Percentiles rank a stretch among this genome's conserved stretches.
phyloP scores from a whole-genome alignment of 768 basidiomycete genomes.

The Mycena galericulata region DNA sequence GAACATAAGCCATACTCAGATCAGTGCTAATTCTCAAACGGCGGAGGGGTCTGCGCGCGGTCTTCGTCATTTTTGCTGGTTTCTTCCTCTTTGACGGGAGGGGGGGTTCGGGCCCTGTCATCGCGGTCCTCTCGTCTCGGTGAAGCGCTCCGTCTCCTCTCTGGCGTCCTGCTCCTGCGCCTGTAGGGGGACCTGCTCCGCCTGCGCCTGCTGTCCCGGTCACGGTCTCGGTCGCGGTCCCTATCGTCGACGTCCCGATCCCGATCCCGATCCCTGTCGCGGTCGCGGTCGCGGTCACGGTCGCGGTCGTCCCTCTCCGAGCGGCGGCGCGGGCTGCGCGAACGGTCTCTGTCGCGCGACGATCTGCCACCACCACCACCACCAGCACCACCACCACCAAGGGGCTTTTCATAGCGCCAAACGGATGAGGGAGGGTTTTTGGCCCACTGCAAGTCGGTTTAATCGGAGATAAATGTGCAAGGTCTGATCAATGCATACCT shows the following conservation, averaged over 20 bases:
- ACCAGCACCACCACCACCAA: no score
- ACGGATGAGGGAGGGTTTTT: constrained; percentile 87
- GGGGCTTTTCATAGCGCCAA: constrained; percentile 71
- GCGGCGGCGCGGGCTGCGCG: constrained; percentile 29
- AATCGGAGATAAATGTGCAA: background rate
- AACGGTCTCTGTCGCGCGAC: constrained; percentile 44
- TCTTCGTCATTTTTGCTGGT: constrained; percentile 63
- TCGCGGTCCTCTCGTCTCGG: constrained; percentile 50
- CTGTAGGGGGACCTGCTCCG: constrained; percentile 63
- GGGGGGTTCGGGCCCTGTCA: constrained; percentile 66
- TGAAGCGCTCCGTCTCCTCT: constrained; percentile 51
- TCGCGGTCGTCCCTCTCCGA: constrained; percentile 50
- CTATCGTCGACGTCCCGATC: constrained; percentile 44
- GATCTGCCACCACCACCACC: no score
- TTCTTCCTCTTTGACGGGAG: constrained; percentile 48
- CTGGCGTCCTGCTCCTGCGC: constrained; percentile 53
- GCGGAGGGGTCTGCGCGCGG: constrained; percentile 69
- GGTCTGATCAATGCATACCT: constrained; percentile 59
- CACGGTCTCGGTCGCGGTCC: constrained; percentile 55
- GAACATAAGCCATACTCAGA: constrained; percentile 7
- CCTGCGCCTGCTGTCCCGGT: constrained; percentile 55
- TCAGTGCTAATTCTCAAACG: constrained; percentile 57
- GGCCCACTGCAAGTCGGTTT: constrained; percentile 68
- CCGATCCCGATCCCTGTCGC: constrained; percentile 31
- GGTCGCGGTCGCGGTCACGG: constrained; percentile 38